phyloP scores from a whole-genome alignment of 2,329 filamentous ascomycete genomes.

The Pseudogymnoascus sp. region DNA sequence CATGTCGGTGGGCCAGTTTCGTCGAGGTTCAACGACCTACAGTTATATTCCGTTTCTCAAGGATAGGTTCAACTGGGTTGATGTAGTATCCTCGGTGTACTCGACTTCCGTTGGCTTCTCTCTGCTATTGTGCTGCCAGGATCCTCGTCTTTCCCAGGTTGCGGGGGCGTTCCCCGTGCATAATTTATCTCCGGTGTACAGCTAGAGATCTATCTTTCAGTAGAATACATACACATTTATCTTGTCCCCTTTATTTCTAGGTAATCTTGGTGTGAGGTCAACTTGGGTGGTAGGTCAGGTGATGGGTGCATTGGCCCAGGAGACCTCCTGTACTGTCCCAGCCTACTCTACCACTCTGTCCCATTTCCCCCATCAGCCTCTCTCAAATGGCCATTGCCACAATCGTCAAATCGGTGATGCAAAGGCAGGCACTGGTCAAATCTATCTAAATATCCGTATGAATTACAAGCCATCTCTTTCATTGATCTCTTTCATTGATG shows the following conservation, averaged over 20 bases:
- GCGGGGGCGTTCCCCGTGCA: neutral
- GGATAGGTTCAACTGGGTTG: neutral
- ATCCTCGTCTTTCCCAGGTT: neutral
- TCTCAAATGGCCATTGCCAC: neutral
- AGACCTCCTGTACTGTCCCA: neutral
- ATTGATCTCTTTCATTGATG: neutral
- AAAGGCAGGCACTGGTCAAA: neutral
- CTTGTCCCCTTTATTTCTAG: neutral
- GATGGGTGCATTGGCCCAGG: neutral
- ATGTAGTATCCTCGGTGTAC: neutral
- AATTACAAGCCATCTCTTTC: neutral
- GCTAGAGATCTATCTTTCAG: neutral
- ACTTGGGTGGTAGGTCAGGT: neutral
- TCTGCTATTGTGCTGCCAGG: neutral
- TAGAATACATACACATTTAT: neutral
- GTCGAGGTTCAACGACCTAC: neutral
- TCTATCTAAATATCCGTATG: neutral
- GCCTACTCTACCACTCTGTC: neutral
- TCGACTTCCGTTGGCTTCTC: neutral
- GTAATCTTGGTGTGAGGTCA: neutral
- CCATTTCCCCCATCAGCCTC: neutral
- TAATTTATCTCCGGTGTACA: neutral
- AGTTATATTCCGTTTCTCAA: neutral
- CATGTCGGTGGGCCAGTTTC: neutral
- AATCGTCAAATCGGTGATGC: neutral